Evolutionary conservation across 495 filamentous ascomycete species (phyloP), one percentile per base, ranked within the genome.

Genomic region (Xylaria intraflava): DNA sequence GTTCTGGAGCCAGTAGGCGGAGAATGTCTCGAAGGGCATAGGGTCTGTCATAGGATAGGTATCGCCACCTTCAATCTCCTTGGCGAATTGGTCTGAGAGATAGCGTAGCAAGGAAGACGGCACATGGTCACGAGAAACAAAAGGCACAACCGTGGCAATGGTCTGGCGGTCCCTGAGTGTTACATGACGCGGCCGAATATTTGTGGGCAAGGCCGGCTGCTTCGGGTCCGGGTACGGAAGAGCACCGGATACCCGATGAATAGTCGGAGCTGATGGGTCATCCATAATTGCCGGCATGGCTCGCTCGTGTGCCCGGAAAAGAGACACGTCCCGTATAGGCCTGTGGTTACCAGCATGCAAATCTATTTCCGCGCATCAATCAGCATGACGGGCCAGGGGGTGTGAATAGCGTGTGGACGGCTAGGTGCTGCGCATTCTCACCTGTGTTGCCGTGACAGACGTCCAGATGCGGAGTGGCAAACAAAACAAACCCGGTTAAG

Each of bases 21-120:
- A 83, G 56, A 97, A 98, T 36, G 83, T 82, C 2, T 83, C 79
- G 19, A 87, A 68, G 5, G 86, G 72, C 71, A 97, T 83, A 11
- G 84, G 76, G 23, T 89, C 84, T 53, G 88, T 81, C 84, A 96
- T 91, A 38, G 93, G 91, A 73, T 96, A 98, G 1, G 94, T 96
- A 65, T 98, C 90, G 30, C 93, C 93, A 65, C 88, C 87, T 65
- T 95, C 90, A 58, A 98, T 95, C 68, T 98, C 93, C 66, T 87
- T 86, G 66, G 92, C 94, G 59, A 97, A 77, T 69, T 95, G 88
- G 59, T 90, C 84, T 41, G 78, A 84, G 35, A 98, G 85, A 65
- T 94, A 94, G 46, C 74, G 76, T 23, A 96, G 74, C 22, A 97
- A 75, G 2, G 84, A 82, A 22, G 78, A 69, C 14, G 93, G 91